Percentiles rank a stretch among this genome's conserved stretches.
Evolutionary conservation across 768 basidiomycete genomes (phyloP).

Genomic region (Dioszegia aurantiaca): DNA sequence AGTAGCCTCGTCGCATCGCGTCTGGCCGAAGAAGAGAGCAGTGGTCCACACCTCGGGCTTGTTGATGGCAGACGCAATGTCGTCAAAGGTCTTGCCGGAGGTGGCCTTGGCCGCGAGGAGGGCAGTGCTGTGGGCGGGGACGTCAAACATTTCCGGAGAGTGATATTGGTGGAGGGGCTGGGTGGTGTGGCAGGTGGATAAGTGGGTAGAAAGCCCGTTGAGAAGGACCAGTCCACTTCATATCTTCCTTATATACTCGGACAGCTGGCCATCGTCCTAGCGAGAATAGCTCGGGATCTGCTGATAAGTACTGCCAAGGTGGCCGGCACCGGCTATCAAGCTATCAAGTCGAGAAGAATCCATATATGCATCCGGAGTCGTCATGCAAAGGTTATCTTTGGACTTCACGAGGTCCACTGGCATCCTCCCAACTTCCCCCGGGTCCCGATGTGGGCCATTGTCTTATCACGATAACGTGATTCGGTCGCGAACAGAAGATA

Average conservation of each 20-base stretch:
- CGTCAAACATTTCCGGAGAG: slow-evolving; percentile 2
- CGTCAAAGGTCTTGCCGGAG: slow-evolving; percentile 36
- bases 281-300: neutral
- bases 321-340: neutral
- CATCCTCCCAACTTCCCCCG: too few species aligned
- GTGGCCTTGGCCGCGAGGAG: slow-evolving; percentile 29
- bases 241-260: neutral
- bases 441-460: too few species aligned
- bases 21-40: slow-evolving; percentile 48
- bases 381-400: too few species aligned
- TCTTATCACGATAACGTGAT: neutral
- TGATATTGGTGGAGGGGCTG: neutral
- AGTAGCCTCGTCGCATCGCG: slow-evolving; percentile 27
- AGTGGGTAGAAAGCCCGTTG: too few species aligned
- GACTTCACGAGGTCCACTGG: too few species aligned
- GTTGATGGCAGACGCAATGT: slow-evolving; percentile 35
- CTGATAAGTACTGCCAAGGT: slow-evolving; percentile 2
- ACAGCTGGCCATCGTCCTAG: neutral
- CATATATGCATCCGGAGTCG: neutral
- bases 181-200: neutral
- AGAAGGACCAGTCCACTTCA: too few species aligned
- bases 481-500: too few species aligned
- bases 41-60: slow-evolving; percentile 51
- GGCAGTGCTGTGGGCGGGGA: slow-evolving; percentile 22
- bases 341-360: neutral